Percentiles rank a stretch among this genome's conserved stretches.
These are phyloP conservation scores for Arthrobotrys pseudoclavata DNA, from an alignment of 2,329 filamentous ascomycete species.

Conservation along the genomic window DNA sequence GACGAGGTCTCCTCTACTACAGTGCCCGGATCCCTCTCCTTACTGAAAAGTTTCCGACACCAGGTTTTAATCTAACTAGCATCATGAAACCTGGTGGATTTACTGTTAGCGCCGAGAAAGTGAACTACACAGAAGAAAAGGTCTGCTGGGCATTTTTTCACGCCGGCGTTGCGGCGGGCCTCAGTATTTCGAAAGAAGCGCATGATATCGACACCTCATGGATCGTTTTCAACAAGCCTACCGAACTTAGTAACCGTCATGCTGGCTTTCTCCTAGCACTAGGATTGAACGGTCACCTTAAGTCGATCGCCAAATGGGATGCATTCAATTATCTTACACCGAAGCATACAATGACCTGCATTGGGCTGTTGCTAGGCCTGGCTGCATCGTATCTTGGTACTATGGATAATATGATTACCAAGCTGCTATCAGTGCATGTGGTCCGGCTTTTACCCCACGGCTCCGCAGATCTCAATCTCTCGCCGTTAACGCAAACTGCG, in stretches of 20 bases:
- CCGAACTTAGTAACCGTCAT: constrained; percentile 93
- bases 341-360: constrained; percentile 99
- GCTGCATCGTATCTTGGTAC: constrained; percentile 95
- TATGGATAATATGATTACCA: constrained; percentile 95
- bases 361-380: constrained; percentile 90
- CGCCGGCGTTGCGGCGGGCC: constrained; percentile 89
- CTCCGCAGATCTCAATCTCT: constrained; percentile 92
- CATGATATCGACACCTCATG: constrained; percentile 97
- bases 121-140: constrained; percentile 91
- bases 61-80: constrained; percentile 91
- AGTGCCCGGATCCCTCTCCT: constrained; percentile 87
- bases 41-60: constrained; percentile 90
- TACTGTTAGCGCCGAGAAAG: constrained; percentile 91
- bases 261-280: constrained; percentile 92
- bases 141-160: constrained; percentile 99
- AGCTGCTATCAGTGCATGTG: constrained; percentile 93
- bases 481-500: constrained; percentile 91
- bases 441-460: constrained; percentile 93
- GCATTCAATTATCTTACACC: constrained; percentile 99
- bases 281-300: constrained; percentile 94
- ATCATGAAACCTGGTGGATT: constrained; percentile 92
- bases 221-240: constrained; percentile 98
- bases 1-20: constrained; percentile 88
- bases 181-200: constrained; percentile 89
- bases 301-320: constrained; percentile 94